Base-by-base conservation (phyloP, 495 filamentous ascomycete species). In the Pseudoneurospora amorphoporcata region DNA sequence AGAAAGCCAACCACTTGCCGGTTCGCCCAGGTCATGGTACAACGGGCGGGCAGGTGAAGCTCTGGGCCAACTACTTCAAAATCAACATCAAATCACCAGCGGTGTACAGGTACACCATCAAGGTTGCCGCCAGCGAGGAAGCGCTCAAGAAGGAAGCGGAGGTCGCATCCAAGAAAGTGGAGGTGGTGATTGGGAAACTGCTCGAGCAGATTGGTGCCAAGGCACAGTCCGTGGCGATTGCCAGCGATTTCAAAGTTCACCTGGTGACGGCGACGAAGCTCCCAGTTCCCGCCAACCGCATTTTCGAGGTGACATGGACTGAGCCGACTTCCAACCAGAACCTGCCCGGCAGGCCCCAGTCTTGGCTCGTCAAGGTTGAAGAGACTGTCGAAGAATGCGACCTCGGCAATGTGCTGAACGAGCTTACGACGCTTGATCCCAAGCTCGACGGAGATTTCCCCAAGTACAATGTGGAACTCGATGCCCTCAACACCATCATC, bases 11-110 rank as follows among this genome's bases (percentile, higher is more conserved):
- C 16, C 42, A 73, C 32, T 75, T 86, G 43, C 86, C 86, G 8
- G 71, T 74, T 58, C 86, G 90, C 8, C 90, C 91, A n/a, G 86
- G 83, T 4, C 91, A 86, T 76, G 89, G 90, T 47, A 88, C 82
- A 2, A 73, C 73, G 16, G 91, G 91, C 19, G 78, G 40, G 8
- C 69, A 77, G 19, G 81, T 90, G 4, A 77, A 79, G 8, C 82
- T 92, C 1, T 91, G 87, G 83, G 84, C 90, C 42, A 92, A 92
- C 77, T 91, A 90, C 72, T 87, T 92, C 74, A 80, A 85, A 3
- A 70, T 92, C 32, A 81, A 82, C 75, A 38, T 84, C 72, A 74
- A 82, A 75, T 58, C 73, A 10, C 72, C 74, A 71, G 23, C 77
- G 74, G 53, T 88, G 3, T 83, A 76, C 68, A 80, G 76, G 53